Evolutionary conservation across 225 moss, liverwort and hornwort genomes (phyloP), one percentile per base, ranked within the genome.

Genomic region (Takakia lepidozioides): DNA sequence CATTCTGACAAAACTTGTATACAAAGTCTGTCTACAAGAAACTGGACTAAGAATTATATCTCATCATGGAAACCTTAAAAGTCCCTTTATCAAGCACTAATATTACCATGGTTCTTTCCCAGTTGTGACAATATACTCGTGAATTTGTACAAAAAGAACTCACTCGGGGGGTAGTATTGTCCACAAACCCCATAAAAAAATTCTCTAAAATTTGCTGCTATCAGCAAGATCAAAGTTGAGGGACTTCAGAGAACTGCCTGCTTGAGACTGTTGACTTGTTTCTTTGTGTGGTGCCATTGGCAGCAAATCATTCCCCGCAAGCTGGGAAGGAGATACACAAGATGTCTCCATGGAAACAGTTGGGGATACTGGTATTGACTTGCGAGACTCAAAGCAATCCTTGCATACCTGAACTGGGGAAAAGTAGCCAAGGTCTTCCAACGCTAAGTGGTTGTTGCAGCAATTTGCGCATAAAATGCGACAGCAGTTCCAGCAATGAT

Each of bases 401-500:
- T 46, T 71, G 54, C 93, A 93, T 55, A 93, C 86, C 25, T 71
- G 61, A 47, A 86, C 78, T 52, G 88, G 88, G 48, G 73, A 61
- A 48, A 83, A 50, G 62, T 93, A 83, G 41, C 88, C 93, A 2
- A 93, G 57, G 52, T 88, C 83, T 63, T 74, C 76, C 44, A 93
- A 65, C 50, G 77, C 60, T 27, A 72, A 62, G 29, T 74, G 75
- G 53, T 79, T 72, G 29, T 37, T 55, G 62, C 69, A 67, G 63
- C 88, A 93, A 37, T 68, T 57, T 24, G 36, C 53, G 60, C 88
- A 86, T 2, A 88, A 59, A 62, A 84, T 67, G 57, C 82, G 88
- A 25, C 93, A 88, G 38, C 93, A 93, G 59, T 82, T 93, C 54
- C 73, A 73, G 71, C 86, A 93, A 46, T 83, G 62, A 56, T 69